These are phyloP conservation scores for Nannochloropsis gaditana DNA, from an alignment of 108 stramenopile genomes.

Conservation along the genomic window DNA sequence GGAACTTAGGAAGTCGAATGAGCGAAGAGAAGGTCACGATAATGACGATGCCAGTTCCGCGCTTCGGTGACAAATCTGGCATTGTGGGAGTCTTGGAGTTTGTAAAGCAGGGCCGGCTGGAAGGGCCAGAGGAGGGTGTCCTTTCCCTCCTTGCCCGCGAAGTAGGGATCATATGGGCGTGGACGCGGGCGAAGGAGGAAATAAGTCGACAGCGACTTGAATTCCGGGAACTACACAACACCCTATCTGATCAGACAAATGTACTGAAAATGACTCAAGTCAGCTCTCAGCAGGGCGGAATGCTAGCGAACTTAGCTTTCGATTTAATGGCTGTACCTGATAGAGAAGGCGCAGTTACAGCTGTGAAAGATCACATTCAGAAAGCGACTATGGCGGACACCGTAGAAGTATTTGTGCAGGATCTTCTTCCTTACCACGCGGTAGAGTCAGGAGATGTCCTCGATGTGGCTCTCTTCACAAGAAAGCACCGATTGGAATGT, in stretches of 20 bases:
- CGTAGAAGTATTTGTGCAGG: background rate
- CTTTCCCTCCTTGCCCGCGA: background rate
- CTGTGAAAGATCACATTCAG: background rate
- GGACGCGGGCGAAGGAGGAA: background rate
- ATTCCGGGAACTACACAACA: background rate
- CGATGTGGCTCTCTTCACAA: background rate
- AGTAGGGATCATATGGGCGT: background rate
- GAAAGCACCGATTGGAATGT: background rate
- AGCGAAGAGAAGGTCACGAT: background rate
- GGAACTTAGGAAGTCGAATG: background rate
- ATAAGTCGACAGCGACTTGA: background rate
- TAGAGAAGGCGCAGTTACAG: background rate
- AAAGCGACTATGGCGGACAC: background rate
- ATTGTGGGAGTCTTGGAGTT: constrained; percentile 16
- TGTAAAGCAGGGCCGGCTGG: background rate
- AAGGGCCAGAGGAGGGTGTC: constrained; percentile 8
- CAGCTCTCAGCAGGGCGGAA: background rate
- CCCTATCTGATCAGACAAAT: background rate
- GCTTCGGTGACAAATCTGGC: background rate
- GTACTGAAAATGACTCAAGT: background rate
- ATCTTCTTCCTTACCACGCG: background rate
- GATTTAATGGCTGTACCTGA: background rate
- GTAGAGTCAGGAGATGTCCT: background rate
- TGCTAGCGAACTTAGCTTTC: background rate
- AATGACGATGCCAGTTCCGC: background rate